Conservation (phyloP, 2,329 filamentous ascomycete species). For the Ophiostoma angusticollis region DNA sequence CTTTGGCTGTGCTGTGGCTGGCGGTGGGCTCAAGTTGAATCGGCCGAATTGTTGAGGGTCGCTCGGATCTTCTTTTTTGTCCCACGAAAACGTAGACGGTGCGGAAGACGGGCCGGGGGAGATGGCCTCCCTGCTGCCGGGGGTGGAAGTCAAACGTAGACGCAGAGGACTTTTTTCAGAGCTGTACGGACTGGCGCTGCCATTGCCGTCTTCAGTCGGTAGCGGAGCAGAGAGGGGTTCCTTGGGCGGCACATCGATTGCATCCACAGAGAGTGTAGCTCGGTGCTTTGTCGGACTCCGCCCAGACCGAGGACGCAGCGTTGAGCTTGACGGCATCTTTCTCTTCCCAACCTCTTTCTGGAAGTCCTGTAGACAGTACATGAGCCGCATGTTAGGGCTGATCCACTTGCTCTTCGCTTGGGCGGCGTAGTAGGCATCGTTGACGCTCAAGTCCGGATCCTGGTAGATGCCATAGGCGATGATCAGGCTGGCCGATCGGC, state of each 20-base stretch:
- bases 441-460: constrained; percentile 62
- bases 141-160: constrained; percentile 40
- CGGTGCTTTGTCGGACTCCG: constrained; percentile 48
- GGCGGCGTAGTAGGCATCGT: constrained; percentile 70
- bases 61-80: constrained; percentile 33
- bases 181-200: constrained; percentile 25
- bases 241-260: constrained; percentile 37
- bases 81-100: constrained; percentile 50
- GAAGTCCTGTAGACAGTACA: constrained; percentile 81
- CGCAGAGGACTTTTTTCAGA: constrained; percentile 31
- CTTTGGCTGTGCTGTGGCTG: constrained; percentile 1
- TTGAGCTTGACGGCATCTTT: constrained; percentile 30
- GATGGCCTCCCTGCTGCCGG: constrained; percentile 32
- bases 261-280: constrained; percentile 46
- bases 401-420: constrained; percentile 79
- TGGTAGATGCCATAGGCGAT: constrained; percentile 77
- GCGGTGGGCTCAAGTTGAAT: constrained; percentile 23
- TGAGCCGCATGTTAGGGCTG: constrained; percentile 81
- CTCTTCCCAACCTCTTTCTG: constrained; percentile 48
- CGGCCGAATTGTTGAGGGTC: constrained; percentile 27
- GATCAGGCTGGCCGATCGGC: constrained; percentile 72
- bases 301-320: constrained; percentile 36
- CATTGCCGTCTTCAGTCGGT: constrained; percentile 36
- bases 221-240: constrained; percentile 50
- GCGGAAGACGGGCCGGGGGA: constrained; percentile 55